Evolutionary conservation across 176 grass and related monocot genomes (phyloP).

Genomic region (Olyra latifolia): DNA sequence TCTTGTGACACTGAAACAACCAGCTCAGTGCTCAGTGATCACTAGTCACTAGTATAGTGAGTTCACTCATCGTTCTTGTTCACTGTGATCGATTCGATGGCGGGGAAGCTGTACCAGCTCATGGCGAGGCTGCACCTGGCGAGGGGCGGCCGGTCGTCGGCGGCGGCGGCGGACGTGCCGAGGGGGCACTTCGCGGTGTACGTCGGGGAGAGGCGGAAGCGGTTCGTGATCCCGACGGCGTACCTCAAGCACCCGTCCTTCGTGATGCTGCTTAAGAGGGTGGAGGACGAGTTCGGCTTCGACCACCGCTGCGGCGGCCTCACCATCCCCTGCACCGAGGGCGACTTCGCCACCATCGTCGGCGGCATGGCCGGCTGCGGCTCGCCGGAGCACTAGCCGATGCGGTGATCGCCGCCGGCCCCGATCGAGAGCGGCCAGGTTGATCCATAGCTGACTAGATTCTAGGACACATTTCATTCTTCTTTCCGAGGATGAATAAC

Average conservation of each 20-base stretch:
- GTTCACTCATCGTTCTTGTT: background rate
- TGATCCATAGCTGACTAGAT: background rate
- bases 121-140: constrained; percentile 44
- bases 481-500: background rate
- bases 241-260: constrained; percentile 57
- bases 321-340: constrained; percentile 50
- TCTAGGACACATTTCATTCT: background rate
- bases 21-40: background rate
- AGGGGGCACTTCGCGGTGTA: constrained; percentile 57
- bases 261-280: constrained; percentile 45
- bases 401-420: background rate
- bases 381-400: background rate
- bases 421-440: background rate
- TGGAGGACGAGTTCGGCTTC: constrained; percentile 66
- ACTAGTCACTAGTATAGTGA: background rate
- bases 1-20: background rate
- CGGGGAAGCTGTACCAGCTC: constrained; percentile 50
- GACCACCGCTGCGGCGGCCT: constrained; percentile 53
- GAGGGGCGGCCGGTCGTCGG: background rate
- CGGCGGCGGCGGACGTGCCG: constrained; percentile 33
- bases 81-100: constrained; percentile 35
- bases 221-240: constrained; percentile 57
- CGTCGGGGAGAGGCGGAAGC: constrained; percentile 48
- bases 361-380: background rate
- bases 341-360: constrained; percentile 36